Conservation (phyloP, 164 flowering plant genomes). For the Tetrastigma voinierianum region DNA sequence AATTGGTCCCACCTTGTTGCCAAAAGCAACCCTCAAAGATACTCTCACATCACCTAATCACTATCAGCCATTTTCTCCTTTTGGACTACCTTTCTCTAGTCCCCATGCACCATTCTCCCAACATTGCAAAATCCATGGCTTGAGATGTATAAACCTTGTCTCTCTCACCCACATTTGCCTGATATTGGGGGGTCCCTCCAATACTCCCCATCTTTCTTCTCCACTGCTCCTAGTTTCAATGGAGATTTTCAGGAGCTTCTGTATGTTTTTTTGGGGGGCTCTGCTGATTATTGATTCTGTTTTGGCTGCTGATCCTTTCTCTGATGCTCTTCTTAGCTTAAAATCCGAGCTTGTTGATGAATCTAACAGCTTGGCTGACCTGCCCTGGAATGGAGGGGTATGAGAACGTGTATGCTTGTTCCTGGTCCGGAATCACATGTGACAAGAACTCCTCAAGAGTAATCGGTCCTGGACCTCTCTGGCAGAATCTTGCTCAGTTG, state of each 20-base stretch:
- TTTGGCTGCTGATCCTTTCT: slow-evolving; percentile 40
- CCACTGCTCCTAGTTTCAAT: slow-evolving; percentile 41
- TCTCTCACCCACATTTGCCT: not conserved
- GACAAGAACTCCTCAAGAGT: slow-evolving; percentile 45
- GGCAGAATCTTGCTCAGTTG: slow-evolving; percentile 52
- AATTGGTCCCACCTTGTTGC: slow-evolving; percentile 36
- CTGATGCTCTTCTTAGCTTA: slow-evolving; percentile 70
- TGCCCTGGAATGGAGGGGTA: slow-evolving; percentile 18
- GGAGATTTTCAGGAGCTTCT: slow-evolving; percentile 34
- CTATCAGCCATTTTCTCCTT: slow-evolving; percentile 13
- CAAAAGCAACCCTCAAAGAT: slow-evolving; percentile 46
- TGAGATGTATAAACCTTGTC: not conserved
- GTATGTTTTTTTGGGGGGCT: slow-evolving; percentile 14
- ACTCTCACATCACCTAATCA: slow-evolving; percentile 40
- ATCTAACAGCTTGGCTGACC: slow-evolving; percentile 46
- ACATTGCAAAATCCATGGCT: slow-evolving; percentile 6
- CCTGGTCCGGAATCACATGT: slow-evolving; percentile 84
- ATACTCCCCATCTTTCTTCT: slow-evolving; percentile 15
- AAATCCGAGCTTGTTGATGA: slow-evolving; percentile 64
- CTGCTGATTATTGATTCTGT: slow-evolving; percentile 17
- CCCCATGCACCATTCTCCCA: slow-evolving; percentile 60
- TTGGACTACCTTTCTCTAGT: slow-evolving; percentile 43
- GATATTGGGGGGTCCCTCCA: not conserved
- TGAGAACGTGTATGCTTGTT: slow-evolving; percentile 48
- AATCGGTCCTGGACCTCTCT: slow-evolving; percentile 60